Evolutionary conservation across 345 rosid species (phyloP), one percentile per base, ranked within the genome.

Genomic region (Hibiscus trionum): DNA sequence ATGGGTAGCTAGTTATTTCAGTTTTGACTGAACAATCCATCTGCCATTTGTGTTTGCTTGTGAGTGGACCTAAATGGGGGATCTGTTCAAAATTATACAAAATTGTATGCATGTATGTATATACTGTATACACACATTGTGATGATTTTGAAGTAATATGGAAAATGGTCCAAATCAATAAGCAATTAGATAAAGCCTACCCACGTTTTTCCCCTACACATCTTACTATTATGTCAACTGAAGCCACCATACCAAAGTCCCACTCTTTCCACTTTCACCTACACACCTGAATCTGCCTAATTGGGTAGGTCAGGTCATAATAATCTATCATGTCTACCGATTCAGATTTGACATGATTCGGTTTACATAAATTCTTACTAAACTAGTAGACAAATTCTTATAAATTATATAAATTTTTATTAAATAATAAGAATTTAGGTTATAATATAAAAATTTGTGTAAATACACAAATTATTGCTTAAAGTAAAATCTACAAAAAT

Each of bases 61-160:
- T 39, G 44, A 67, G 59, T 67, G 71, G 71, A 47, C 15, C 39
- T 47, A 56, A 73, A 42, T 42, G 64, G 71, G 55, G 64, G 5
- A 49, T 50, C 53, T 44, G 27, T 37, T 37, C 42, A 37, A 37
- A 37, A 10, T 35, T 10, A 52, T 16, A 11, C 7, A 46, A 47
- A 66, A 56, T 24, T 24, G 35, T 12, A 24, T 21, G 24, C 24
- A 21, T 21, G 24, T 21, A 21, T 21, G 24, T 0, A 21, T 21
- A 21, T 21, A 21, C 24, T 0, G 1, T 21, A 21, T 21, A 21
- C 24, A 21, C 0, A 21, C 24, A 21, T 21, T 21, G 24, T 21
- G 1, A 21, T 21, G 24, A 21, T 21, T 21, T 21, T 21, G 24
- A 21, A 21, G 24, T 21, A 21, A 21, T 21, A 21, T 21, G 24